phyloP scores from a whole-genome alignment of 2,329 filamentous ascomycete species.

The Botrytis sinoallii region DNA sequence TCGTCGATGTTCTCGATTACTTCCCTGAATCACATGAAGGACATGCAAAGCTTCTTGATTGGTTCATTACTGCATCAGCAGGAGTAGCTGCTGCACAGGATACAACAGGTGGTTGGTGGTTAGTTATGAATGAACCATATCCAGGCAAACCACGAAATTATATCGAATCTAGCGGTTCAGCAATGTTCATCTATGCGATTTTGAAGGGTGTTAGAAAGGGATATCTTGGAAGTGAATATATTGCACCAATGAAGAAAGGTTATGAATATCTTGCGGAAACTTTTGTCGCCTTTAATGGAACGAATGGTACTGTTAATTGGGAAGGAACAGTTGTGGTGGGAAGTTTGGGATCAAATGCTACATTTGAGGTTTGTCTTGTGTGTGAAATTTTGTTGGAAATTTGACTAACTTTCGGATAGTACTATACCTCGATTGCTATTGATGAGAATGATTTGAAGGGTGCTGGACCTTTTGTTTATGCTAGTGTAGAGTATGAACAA shows the following conservation, averaged over 20 bases:
- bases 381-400: neutral
- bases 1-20: slow-evolving; percentile 40
- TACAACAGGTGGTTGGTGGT: slow-evolving; percentile 11
- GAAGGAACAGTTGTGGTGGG: slow-evolving; percentile 30
- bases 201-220: slow-evolving; percentile 13
- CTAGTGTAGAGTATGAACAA: slow-evolving; percentile 28
- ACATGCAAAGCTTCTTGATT: neutral
- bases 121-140: slow-evolving; percentile 16
- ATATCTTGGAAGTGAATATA: slow-evolving; percentile 18
- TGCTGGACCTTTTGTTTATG: slow-evolving; percentile 30
- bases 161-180: slow-evolving; percentile 10
- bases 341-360: slow-evolving; percentile 27
- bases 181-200: slow-evolving; percentile 14
- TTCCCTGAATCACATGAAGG: slow-evolving; percentile 27
- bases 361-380: slow-evolving; percentile 26
- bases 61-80: neutral
- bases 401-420: slow-evolving; percentile 20
- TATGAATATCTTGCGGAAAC: slow-evolving; percentile 28
- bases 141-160: slow-evolving; percentile 13
- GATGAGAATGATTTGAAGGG: slow-evolving; percentile 31
- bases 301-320: slow-evolving; percentile 27
- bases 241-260: slow-evolving; percentile 25
- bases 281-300: slow-evolving; percentile 22
- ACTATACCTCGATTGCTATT: slow-evolving; percentile 27
- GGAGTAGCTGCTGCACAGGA: slow-evolving; percentile 13